These are phyloP conservation scores for Suillus discolor DNA, from an alignment of 768 basidiomycete species.

Conservation along the genomic window DNA sequence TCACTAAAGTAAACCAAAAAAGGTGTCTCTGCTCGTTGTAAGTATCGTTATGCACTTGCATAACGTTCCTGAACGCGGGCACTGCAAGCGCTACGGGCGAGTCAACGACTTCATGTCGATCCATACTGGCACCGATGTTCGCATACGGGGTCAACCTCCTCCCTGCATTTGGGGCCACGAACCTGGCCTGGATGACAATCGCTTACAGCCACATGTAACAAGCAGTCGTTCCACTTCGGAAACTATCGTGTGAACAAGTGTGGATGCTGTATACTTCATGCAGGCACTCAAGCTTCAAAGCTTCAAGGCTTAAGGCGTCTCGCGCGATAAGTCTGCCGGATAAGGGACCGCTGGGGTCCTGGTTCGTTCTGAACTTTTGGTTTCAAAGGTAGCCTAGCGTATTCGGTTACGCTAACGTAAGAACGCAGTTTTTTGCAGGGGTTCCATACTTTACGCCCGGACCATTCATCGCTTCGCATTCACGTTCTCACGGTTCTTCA, in stretches of 20 bases:
- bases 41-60: constrained; percentile 48
- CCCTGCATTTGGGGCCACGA: constrained; percentile 41
- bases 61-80: constrained; percentile 64
- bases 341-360: constrained; percentile 62
- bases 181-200: constrained; percentile 42
- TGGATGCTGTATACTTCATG: constrained; percentile 45
- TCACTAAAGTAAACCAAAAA: constrained; percentile 47
- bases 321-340: constrained; percentile 48
- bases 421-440: constrained; percentile 20
- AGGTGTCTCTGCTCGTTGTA: constrained; percentile 51
- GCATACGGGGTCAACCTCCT: constrained; percentile 44
- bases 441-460: constrained; percentile 46
- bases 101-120: background rate
- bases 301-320: constrained; percentile 38
- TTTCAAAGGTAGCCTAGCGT: constrained; percentile 57
- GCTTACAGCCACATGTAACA: constrained; percentile 58
- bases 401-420: constrained; percentile 33
- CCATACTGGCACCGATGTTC: constrained; percentile 24
- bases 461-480: constrained; percentile 52
- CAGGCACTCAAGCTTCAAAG: constrained; percentile 37
- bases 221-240: constrained; percentile 19
- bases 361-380: constrained; percentile 48
- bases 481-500: constrained; percentile 1
- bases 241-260: constrained; percentile 18
- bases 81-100: constrained; percentile 53